Base-by-base conservation (phyloP, 352 stramenopile genomes). In the Phytophthora pinifolia region DNA sequence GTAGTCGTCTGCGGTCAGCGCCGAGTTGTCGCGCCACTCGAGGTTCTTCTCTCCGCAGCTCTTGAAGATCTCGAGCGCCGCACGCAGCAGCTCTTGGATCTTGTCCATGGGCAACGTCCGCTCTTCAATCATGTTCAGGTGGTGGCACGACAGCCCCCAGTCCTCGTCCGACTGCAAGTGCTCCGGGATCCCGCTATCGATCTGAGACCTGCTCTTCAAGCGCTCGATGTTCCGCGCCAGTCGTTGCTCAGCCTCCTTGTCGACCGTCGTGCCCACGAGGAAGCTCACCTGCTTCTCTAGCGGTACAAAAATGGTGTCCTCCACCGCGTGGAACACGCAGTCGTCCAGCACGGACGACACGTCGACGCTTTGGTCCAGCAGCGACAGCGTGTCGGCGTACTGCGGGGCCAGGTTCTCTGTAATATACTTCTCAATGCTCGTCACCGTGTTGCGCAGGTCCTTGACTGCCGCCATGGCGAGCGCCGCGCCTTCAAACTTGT, bases 71-170 rank as follows among this genome's bases (percentile, higher is more conserved):
- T 91, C 80, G 18, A 87, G 59, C 3, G 83, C 83, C 9, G 83
- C 81, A 36, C 76, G 76, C 30, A 93, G 54, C 25, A 93, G 66
- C 59, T 93, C 81, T 25, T 93, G 77, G 53, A 93, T 90, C 47
- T 92, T 93, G 56, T 90, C 79, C 41, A 70, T 70, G 4, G 83
- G 76, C 41, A 93, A 46, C 32, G 68, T 65, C 36, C 80, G 81
- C 62, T 93, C 81, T 36, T 93, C 83, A 49, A 93, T 89, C 79
- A 89, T 90, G 44, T 76, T 90, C 43, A 93, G 27, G 33, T 92
- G 83, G 56, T 92, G 82, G 55, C 80, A 90, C 15, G 79, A 89
- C 12, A 88, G 74, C 3, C 83, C 83, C 78, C 78, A 92, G 39
- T 90, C 74, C 50, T 87, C 78, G 3, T 90, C 81, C 0, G 77